These are phyloP conservation scores for Colletotrichum sp. DNA, from an alignment of 2,329 filamentous ascomycete species.

Conservation along the genomic window DNA sequence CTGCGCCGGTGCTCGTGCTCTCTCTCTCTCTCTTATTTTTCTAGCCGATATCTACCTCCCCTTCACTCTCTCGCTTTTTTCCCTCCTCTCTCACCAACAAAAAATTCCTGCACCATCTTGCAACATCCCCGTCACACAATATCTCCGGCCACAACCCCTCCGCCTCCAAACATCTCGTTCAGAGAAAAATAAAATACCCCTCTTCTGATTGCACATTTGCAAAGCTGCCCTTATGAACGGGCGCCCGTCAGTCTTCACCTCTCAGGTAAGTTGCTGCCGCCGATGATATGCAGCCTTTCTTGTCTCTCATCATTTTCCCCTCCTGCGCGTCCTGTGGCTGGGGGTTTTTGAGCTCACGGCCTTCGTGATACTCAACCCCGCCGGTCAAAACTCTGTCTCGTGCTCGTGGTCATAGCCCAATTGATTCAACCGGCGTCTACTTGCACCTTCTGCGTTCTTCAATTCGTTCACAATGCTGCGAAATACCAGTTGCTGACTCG, in stretches of 20 bases:
- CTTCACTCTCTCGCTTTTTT: conserved; percentile 20
- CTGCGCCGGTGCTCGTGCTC: conserved; percentile 1
- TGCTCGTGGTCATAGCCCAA: conserved; percentile 5
- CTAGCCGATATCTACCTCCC: conserved; percentile 11
- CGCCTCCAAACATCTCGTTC: conserved; percentile 16
- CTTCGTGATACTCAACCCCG: conserved; percentile 14
- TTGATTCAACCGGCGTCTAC: background rate
- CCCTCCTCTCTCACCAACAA: background rate
- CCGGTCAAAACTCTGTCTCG: conserved; percentile 8
- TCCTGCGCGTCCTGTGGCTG: background rate
- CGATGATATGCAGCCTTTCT: background rate
- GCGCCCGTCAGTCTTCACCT: conserved; percentile 84
- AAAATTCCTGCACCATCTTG: conserved; percentile 9
- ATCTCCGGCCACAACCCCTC: conserved; percentile 10
- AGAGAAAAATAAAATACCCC: conserved; percentile 20
- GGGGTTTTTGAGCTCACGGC: background rate
- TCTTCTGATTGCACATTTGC: conserved; percentile 33
- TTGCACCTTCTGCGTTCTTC: background rate
- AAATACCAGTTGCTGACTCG: conserved; percentile 43
- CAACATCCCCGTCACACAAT: conserved; percentile 10
- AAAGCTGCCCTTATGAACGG: conserved; percentile 82
- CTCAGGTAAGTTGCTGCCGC: conserved; percentile 66
- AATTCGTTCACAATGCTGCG: background rate
- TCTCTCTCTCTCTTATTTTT: background rate
- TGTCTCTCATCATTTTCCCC: background rate